Base-by-base conservation (phyloP, 352 stramenopile genomes). In the Phytophthora fragariaefolia region DNA sequence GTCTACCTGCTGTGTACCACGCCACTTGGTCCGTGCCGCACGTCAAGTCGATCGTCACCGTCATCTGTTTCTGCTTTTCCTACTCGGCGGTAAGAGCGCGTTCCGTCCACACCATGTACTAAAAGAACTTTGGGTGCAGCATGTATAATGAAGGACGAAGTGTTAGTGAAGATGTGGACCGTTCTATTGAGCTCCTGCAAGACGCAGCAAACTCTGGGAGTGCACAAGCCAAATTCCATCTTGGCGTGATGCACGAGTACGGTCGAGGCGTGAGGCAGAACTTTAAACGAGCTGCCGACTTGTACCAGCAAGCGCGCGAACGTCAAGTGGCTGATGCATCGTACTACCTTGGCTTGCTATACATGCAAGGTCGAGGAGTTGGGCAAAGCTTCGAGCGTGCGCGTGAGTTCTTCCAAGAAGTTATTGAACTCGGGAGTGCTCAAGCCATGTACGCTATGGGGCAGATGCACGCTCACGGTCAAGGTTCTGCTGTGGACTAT, bases 241-340 rank as follows among this genome's bases (percentile, higher is more conserved):
- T 87, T n/a, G 79, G 69, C 10, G 34, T 88, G 27, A 69, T 86
- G 70, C n/a, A 71, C 62, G 80, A 88, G 43, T 88, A 88, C 60
- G 80, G 80, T 34, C 75, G 73, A 22, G 77, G 77, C 3, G 69
- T 80, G 0, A 13, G 46, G 40, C 72, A 74, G 42, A 34, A 83
- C 66, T 83, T 79, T 30, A 54, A 45, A 8, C 43, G 61, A n/a
- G 77, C 80, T 13, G 73, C 74, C 1, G 54, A 66, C 7, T 53
- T 85, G 28, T 86, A 86, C 59, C 57, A 58, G 12, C 60, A 63
- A 30, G 80, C 62, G 3, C 57, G 36, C 2, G 23, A 66, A 58
- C 46, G 56, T 6, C 51, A 68, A 24, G 60, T 88, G n/a, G 24
- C 67, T 1, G 82, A 90, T 15, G 84, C 80, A 0, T 70, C 60